phyloP scores from a whole-genome alignment of 1,284 basidiomycete species.

The Ganoderma meredithae region DNA sequence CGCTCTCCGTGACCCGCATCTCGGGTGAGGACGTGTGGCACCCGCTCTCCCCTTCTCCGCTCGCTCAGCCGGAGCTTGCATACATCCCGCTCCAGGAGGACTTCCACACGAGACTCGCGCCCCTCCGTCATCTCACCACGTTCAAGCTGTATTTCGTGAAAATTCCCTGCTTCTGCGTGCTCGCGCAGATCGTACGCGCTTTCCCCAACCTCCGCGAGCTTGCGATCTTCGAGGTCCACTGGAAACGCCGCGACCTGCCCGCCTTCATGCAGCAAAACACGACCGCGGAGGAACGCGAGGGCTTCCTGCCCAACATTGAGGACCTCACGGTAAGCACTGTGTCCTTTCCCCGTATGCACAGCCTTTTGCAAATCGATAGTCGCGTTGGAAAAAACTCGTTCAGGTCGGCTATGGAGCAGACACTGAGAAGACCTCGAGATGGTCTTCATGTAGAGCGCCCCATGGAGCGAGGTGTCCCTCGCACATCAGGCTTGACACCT shows the following conservation, averaged over 20 bases:
- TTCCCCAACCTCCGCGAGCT: constrained; percentile 1
- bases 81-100: neutral
- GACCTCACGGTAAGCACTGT: neutral
- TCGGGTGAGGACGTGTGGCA: neutral
- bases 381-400: too few species aligned
- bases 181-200: neutral
- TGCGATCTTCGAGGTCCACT: neutral
- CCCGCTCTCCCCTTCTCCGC: neutral
- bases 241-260: neutral
- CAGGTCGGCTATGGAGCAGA: too few species aligned
- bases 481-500: too few species aligned
- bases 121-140: neutral
- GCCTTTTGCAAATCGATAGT: too few species aligned
- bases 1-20: neutral
- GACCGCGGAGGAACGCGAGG: neutral
- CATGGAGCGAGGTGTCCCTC: too few species aligned
- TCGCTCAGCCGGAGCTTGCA: neutral
- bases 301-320: neutral
- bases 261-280: neutral
- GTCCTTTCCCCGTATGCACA: too few species aligned
- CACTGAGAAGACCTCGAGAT: too few species aligned
- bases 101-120: neutral
- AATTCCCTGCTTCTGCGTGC: neutral
- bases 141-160: neutral
- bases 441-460: too few species aligned